phyloP scores from a whole-genome alignment of 352 stramenopile genomes.

The Phytophthora nicotianae region DNA sequence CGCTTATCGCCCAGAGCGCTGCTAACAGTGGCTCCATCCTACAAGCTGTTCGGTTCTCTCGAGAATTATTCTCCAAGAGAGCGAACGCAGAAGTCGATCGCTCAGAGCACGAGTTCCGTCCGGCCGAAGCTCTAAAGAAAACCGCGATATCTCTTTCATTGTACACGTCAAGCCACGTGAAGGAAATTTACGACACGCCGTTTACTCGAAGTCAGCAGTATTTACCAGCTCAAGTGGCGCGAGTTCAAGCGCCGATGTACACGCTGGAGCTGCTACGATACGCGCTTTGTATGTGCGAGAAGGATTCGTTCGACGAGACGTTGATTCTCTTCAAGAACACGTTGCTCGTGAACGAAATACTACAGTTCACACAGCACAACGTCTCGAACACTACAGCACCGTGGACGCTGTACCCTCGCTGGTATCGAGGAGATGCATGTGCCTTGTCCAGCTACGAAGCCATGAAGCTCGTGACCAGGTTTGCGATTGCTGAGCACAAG shows the following conservation, averaged over 20 bases:
- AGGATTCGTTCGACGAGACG: constrained; percentile 60
- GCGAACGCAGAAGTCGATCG: neutral
- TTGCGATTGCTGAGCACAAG: constrained; percentile 63
- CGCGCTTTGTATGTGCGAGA: constrained; percentile 65
- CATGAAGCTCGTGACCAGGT: constrained; percentile 65
- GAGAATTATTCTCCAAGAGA: constrained; percentile 56
- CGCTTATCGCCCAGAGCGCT: constrained; percentile 46
- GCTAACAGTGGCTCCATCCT: constrained; percentile 53
- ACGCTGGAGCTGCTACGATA: constrained; percentile 68
- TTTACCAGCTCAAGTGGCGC: constrained; percentile 40
- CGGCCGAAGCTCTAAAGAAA: constrained; percentile 41
- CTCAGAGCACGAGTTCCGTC: constrained; percentile 2
- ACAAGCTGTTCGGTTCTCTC: constrained; percentile 55
- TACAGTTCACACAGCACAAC: constrained; percentile 52
- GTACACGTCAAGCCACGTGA: constrained; percentile 61
- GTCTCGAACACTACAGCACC: constrained; percentile 2
- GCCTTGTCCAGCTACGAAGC: constrained; percentile 51
- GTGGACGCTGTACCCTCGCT: constrained; percentile 53
- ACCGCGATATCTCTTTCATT: constrained; percentile 66
- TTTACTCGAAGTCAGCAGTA: constrained; percentile 13
- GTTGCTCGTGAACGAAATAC: constrained; percentile 54
- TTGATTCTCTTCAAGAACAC: constrained; percentile 67
- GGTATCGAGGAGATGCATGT: constrained; percentile 65
- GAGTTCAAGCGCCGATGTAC: constrained; percentile 56
- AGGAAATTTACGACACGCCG: constrained; percentile 48